Base-by-base conservation (phyloP, 805 yeast genomes). In the Metschnikowia gelsemii region DNA sequence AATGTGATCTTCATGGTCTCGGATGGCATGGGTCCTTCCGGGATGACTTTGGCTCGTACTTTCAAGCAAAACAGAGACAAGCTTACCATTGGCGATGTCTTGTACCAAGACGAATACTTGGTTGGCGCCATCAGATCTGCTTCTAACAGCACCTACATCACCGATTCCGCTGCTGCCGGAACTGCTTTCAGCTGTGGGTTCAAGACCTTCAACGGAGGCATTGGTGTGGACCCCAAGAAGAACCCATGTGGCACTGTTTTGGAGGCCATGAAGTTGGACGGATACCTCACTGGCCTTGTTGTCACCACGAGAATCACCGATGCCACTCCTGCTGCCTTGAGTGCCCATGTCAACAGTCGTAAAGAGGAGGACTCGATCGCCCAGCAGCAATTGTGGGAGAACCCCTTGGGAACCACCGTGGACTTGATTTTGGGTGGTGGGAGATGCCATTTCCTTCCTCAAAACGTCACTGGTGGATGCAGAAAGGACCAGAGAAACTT, bases 121-220 rank as follows among this genome's bases (percentile, higher is more conserved):
- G 75, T 89, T 38, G 98, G 98, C 21, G 74, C 85, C 18, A 84
- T 95, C 8, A 75, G 97, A 52, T 90, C 98, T 0, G 73, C 89
- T 46, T 85, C 96, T n/a, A 78, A 79, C 19, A 69, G 73, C 49
- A 84, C 95, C 1, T 69, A 85, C 54, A 78, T 90, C 45, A 90
- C 98, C 0, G 98, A 90, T 61, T 86, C 96, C 22, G 98, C 98
- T 9, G 98, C 98, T 2, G 97, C 96, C 12, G 98, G 96, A 12
- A 88, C 96, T 9, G 96, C 96, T 1, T 90, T 89, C 56, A 73
- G 95, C 0, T 87, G 96, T 62, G 91, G 81, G 4, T 57, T 80
- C 54, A 90, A 90, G 67, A 69, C 89, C 4, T 88, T 87, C 64
- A 90, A 90, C 60, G 93, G 95, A 12, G 96, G 96, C 9, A 85